Evolutionary conservation across 495 filamentous ascomycete genomes (phyloP).

Genomic region (Glutinoglossum americanum): DNA sequence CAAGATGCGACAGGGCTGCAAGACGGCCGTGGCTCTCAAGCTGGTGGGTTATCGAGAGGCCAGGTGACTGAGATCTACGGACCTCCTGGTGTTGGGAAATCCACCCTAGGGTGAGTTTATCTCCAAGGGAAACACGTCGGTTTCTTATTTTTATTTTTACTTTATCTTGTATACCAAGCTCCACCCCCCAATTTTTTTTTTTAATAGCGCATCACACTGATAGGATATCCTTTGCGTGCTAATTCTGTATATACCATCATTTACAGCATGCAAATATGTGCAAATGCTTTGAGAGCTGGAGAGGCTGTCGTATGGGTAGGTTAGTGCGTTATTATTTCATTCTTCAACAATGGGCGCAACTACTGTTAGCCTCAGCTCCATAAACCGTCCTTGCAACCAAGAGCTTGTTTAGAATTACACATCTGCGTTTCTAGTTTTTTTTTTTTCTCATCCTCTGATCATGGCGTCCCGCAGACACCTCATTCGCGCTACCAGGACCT

Average conservation of each 20-base stretch:
- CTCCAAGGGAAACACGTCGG: not conserved
- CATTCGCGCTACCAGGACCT: not conserved
- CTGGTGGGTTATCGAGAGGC: conserved; percentile 27
- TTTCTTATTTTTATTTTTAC: not conserved
- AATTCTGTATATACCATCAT: conserved; percentile 4
- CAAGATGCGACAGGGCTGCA: conserved; percentile 31
- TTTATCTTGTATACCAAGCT: too few relatives aligned
- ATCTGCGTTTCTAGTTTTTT: not conserved
- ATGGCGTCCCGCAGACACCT: not conserved
- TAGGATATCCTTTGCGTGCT: not conserved
- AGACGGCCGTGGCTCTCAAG: not conserved
- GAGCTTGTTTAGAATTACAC: not conserved
- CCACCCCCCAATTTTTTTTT: too few relatives aligned
- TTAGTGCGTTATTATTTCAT: conserved; percentile 13
- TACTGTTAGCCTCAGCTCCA: too few relatives aligned
- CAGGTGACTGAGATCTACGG: conserved; percentile 80
- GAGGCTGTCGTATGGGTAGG: conserved; percentile 68
- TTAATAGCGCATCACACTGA: too few relatives aligned
- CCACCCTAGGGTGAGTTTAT: conserved; percentile 45
- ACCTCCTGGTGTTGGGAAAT: conserved; percentile 76
- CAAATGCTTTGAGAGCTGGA: conserved; percentile 38
- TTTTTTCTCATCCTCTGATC: not conserved
- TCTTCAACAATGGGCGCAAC: not conserved
- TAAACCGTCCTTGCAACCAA: too few relatives aligned
- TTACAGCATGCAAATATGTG: conserved; percentile 42